Evolutionary conservation across 345 rosid genomes (phyloP), one percentile per base, ranked within the genome.

Genomic region (Fremontodendron californicum): DNA sequence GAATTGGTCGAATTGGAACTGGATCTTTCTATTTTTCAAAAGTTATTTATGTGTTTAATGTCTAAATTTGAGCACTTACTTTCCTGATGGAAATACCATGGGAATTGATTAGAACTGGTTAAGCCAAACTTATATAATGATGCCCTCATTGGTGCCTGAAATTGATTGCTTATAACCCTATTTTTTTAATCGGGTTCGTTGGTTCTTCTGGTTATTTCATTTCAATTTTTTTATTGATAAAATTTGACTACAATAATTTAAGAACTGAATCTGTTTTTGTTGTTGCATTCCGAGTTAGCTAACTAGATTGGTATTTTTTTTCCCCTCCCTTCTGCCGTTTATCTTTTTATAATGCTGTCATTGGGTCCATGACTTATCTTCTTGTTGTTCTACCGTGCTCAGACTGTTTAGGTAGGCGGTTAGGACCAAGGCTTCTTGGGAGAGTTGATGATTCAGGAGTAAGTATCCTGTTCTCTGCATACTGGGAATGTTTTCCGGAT

Each of bases 361-460:
- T 62, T 62, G 67, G 54, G 71, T 74, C 73, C 62, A 42, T 66
- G 77, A 39, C 81, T 81, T 52, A 49, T 69, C 25, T 77, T 46
- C 37, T 76, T 23, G 43, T 71, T 78, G 67, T 75, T 71, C 70
- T 70, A 57, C 62, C 83, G 42, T 79, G 67, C 74, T 75, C 88
- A 96, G 99, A 92, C 90, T 96, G 99, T 89, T 90, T 96, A 87
- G 99, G 99, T 74, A 89, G 99, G 86, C 93, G 97, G 78, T 86
- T 91, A 81, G 98, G 99, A 85, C 99, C 99, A 49, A 92, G 88
- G 87, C 84, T 96, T 88, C 97, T 96, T 46, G 92, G 96, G 57
- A 88, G 93, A 80, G 90, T 79, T 82, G 98, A 94, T 90, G 96
- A 88, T 87, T 94, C 99, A 74, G 96, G 82, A 93, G 98, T 94